Evolutionary conservation across 768 basidiomycete genomes (phyloP), one percentile per base, ranked within the genome.

Genomic region (Sporobolomyces phaffii): DNA sequence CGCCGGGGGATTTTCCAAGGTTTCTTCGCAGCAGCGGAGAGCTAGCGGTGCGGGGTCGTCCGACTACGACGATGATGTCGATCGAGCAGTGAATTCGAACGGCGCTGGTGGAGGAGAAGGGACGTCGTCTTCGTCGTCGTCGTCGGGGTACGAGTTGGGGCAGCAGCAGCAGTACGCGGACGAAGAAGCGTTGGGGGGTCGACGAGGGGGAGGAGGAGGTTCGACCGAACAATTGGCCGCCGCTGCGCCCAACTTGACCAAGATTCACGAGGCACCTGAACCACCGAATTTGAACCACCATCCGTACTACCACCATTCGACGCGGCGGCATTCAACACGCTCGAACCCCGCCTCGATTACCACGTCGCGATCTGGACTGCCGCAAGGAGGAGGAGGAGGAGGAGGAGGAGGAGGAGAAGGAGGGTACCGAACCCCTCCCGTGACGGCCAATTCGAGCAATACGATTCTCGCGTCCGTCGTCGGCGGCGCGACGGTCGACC

Each of bases 251-350:
- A 66, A 54, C 51, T 34, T 70, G 31, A 48, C 45, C 51, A 58
- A 65, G 38, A 70, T 65, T 41, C 31, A 43, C 31, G 69, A 70
- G 44, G 48, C 44, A 13, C 58, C 62, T 2, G 68, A 69, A 33
- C n/a, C 43, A n/a, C 22, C 26, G 24, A 40, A 50, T 26, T 24
- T 44, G 45, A 38, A 58, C 0, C 44, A 28, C 48, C 34, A 49
- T 15, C 26, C 24, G 29, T 29, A 49, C 29, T 24, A 7, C 8
- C 11, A 38, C 38, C 10, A n/a, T n/a, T n/a, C n/a, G 40, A 41
- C 11, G 40, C 10, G 40, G 40, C 10, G 40, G 13, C 24, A 50
- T 11, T 29, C 48, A 6, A 13, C 13, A 50, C 24, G 14, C 6
- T 28, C 14, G n/a, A 50, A 5, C 8, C 26, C n/a, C 29, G 31